Conservation (phyloP, 768 basidiomycete genomes). For the Phanerochaete sordida region DNA sequence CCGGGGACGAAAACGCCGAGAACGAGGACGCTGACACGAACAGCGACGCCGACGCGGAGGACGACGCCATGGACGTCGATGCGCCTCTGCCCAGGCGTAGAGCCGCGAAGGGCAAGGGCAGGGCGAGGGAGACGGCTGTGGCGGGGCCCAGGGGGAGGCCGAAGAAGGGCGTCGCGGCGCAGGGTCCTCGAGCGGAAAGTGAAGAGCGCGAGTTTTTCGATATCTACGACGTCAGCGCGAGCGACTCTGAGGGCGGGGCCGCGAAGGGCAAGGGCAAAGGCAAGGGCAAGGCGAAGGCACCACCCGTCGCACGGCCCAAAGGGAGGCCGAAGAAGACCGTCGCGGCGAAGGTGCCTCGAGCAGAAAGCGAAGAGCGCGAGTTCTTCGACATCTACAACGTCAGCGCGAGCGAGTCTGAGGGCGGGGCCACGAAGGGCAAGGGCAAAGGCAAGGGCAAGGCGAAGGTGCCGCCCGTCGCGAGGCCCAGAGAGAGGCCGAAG, state of each 20-base stretch:
- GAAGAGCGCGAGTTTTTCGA: slow-evolving; percentile 24
- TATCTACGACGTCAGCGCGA: slow-evolving; percentile 21
- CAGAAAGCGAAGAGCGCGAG: slow-evolving; percentile 10
- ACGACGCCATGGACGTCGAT: background rate
- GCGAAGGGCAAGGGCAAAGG: too few relatives aligned
- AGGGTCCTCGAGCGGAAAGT: background rate
- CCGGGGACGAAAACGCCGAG: slow-evolving; percentile 19
- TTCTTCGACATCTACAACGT: slow-evolving; percentile 26
- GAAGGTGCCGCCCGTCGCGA: background rate
- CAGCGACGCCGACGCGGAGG: background rate
- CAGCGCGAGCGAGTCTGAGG: slow-evolving; percentile 11
- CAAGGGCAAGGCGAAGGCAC: slow-evolving; percentile 2
- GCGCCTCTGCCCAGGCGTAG: background rate
- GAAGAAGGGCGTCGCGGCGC: background rate
- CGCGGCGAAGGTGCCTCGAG: background rate
- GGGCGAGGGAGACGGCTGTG: background rate
- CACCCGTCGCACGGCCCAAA: background rate
- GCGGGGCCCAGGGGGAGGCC: background rate
- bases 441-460: background rate
- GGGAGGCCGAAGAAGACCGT: background rate
- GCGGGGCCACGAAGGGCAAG: too few relatives aligned
- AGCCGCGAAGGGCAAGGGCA: background rate
- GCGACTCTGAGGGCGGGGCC: background rate
- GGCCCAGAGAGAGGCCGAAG: background rate
- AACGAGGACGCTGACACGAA: background rate